A percentile compares a stretch with the other conserved stretches of the same genome.
Evolutionary conservation across 2,329 filamentous ascomycete species (phyloP).

Genomic region (Ophiocordyceps camponoti-rufipedis): DNA sequence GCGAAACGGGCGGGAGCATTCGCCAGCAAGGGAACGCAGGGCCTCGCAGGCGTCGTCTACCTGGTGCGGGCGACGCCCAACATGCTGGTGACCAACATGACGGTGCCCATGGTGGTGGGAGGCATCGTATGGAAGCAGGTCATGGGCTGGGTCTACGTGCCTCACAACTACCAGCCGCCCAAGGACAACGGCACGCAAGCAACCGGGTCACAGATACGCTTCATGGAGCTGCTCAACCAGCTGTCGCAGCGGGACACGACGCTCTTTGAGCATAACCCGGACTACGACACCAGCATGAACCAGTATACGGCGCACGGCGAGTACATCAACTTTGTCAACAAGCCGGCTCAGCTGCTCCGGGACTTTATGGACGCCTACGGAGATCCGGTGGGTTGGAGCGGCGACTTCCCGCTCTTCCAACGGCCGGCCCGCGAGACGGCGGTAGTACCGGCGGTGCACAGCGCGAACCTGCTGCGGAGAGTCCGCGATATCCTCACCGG

Average conservation of each 20-base stretch:
- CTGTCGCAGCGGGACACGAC: neutral
- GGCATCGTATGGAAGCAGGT: neutral
- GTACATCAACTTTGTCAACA: neutral
- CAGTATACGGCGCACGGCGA: neutral
- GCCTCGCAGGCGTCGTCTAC: neutral
- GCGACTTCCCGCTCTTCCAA: neutral
- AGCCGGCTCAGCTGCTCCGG: neutral
- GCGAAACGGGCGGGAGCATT: neutral
- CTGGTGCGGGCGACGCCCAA: neutral
- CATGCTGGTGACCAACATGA: neutral
- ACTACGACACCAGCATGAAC: neutral
- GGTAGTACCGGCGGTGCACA: neutral
- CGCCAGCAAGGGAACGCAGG: neutral
- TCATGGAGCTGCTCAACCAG: neutral
- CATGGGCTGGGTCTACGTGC: neutral
- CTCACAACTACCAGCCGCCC: neutral
- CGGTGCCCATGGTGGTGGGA: neutral
- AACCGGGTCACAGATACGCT: neutral
- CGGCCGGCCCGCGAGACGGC: neutral
- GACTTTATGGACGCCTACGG: neutral
- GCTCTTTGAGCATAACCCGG: neutral
- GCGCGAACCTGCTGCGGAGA: neutral
- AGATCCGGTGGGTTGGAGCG: neutral
- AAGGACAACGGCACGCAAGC: neutral
- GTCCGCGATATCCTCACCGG: neutral